phyloP scores from a whole-genome alignment of 495 filamentous ascomycete genomes.

The Neurospora intermedia region DNA sequence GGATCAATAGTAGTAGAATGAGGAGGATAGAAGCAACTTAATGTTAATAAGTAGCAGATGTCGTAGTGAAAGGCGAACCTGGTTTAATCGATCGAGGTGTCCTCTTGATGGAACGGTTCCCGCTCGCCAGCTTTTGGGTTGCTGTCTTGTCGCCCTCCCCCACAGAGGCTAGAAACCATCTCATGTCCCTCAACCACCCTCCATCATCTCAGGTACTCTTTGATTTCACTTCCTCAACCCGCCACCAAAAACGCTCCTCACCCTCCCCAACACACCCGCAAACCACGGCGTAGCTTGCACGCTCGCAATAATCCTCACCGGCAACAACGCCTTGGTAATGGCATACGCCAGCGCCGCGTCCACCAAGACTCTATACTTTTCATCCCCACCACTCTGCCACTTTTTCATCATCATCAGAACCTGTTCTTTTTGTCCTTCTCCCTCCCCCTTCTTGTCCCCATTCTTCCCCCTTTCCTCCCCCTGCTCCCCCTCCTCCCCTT shows the following conservation, averaged over 20 bases:
- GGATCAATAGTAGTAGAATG: not conserved
- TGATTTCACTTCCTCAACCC: not conserved
- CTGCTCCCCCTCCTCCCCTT: not conserved
- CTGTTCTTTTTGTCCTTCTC: not conserved
- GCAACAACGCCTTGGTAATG: slow-evolving; percentile 74
- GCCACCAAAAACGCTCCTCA: not conserved
- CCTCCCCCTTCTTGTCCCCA: not conserved
- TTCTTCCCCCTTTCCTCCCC: not conserved
- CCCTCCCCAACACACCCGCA: slow-evolving; percentile 46
- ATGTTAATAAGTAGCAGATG: not conserved
- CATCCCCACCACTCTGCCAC: slow-evolving; percentile 15
- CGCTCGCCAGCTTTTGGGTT: not conserved
- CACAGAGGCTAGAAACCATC: not conserved
- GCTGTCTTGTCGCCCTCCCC: not conserved
- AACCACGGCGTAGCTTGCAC: slow-evolving; percentile 93
- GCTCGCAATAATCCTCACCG: slow-evolving; percentile 62
- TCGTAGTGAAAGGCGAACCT: not conserved
- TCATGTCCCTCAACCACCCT: not conserved
- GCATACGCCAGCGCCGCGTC: slow-evolving; percentile 82
- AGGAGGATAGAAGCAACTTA: not conserved
- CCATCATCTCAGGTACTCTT: not conserved
- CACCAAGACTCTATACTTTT: slow-evolving; percentile 45
- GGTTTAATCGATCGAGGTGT: not conserved
- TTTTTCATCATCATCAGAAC: slow-evolving; percentile 12
- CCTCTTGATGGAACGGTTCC: not conserved